Base-by-base conservation (phyloP, 1,139 yeast genomes). In the Pichiaceae sp. region DNA sequence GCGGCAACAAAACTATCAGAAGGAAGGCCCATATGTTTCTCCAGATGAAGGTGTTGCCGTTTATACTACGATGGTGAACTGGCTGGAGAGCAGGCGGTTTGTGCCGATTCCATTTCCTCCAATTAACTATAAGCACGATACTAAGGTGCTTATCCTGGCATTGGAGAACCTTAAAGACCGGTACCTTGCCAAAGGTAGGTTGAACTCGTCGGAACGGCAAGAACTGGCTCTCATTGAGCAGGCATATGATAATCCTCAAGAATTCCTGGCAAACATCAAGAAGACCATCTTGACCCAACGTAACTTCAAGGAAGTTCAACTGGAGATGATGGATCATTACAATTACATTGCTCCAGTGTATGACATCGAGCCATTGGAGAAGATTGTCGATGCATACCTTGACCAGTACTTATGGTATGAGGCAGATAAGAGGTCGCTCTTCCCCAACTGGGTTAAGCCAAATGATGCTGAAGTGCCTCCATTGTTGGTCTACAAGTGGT, bases 321-420 rank as follows among this genome's bases (percentile, higher is more conserved):
- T 93, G 30, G 93, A 87, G 39, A 82, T 93, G 94, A 79, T 84
- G 80, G 99, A 93, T 53, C 78, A 85, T 49, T 87, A 85, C 53
- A 82, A 82, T 42, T 83, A 81, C 50, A 68, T 89, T 33, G 72
- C 81, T 0, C 98, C 98, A 0, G 89, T 89, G 1, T 89, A 85
- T 53, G 72, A 82, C 8, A 72, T 91, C 17, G 97, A 89, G 54
- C 96, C 97, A 0, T 62, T 87, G 35, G 99, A 93, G 56, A 91
- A 89, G 54, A 86, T 93, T 40, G 87, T 96, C 0, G 99, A 93
- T 62, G 96, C 97, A 0, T 93, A 91, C 51, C 63, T 93, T 33
- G 98, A 91, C 54, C 98, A 91, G 52, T 93, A 89, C 50, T 64
- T 93, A 37, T 91, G 97, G 96, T 91, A 83, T 57, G 97, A 91